These are phyloP conservation scores for Penicillium tannophilum DNA, from an alignment of 495 filamentous ascomycete species.

Conservation along the genomic window DNA sequence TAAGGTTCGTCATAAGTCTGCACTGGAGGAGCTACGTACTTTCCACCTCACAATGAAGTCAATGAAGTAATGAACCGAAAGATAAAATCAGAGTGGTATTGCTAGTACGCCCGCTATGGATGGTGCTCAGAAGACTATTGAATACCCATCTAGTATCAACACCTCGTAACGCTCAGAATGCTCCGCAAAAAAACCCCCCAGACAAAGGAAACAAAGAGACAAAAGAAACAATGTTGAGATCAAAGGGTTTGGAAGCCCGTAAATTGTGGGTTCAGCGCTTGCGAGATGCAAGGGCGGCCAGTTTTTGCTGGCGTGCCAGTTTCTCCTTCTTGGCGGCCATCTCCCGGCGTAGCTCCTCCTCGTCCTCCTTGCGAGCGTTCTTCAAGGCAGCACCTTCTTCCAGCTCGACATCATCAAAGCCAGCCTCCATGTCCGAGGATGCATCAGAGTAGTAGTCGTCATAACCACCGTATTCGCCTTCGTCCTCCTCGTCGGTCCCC, in stretches of 20 bases:
- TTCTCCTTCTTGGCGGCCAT: constrained; percentile 58
- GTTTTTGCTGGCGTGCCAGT: constrained; percentile 54
- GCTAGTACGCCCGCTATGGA: constrained; percentile 33
- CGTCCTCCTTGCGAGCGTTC: constrained; percentile 59
- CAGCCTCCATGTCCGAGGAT: constrained; percentile 69
- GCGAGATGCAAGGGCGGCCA: constrained; percentile 49
- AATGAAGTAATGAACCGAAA: background rate
- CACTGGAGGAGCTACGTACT: too few species aligned
- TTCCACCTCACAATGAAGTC: background rate
- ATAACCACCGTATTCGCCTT: constrained; percentile 50
- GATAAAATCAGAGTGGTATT: constrained; percentile 26
- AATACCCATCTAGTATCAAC: constrained; percentile 35
- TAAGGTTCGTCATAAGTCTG: too few species aligned
- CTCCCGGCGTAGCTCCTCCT: constrained; percentile 57
- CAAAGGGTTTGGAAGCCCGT: background rate
- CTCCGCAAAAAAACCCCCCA: constrained; percentile 21
- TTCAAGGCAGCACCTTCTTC: constrained; percentile 57
- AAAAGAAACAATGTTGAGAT: constrained; percentile 20
- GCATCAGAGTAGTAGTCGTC: constrained; percentile 58
- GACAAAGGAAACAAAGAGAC: constrained; percentile 21
- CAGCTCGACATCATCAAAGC: constrained; percentile 57
- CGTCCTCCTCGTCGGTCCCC: constrained; percentile 51
- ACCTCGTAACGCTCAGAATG: constrained; percentile 41
- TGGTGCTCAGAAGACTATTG: constrained; percentile 20
- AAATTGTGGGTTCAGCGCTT: constrained; percentile 25